Base-by-base conservation (phyloP, 306 rosid genomes). In the Cucumis hystrix region DNA sequence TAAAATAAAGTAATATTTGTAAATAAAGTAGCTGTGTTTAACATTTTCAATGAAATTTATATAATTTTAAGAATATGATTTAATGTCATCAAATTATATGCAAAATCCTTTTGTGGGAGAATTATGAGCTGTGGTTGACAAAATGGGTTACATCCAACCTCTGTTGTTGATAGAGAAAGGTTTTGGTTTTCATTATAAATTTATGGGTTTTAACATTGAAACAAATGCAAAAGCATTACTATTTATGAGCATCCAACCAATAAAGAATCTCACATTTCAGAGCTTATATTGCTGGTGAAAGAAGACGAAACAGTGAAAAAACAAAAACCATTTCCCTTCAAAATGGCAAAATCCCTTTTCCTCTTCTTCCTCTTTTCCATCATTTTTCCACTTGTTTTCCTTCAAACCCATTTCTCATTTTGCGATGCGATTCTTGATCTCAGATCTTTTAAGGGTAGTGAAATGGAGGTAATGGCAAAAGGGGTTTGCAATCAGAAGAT, bases 351-450 rank as follows among this genome's bases (percentile, higher is more conserved):
- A 9, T 20, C 77, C 62, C 30, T 14, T 23, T 20, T 72, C 45
- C 39, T 72, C 45, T 30, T 49, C 40, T 33, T 28, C 58, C 17
- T 72, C 23, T 30, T 68, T 68, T 20, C 33, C 28, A 47, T 89
- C 33, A 80, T 11, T 76, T 41, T 87, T 3, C 6, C 84, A 39
- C 86, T 94, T 49, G 21, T 90, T 66, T 56, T 87, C 55, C 77
- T 87, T 52, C 91, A 80, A 1, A 69, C 88, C 85, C 87, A 80
- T 57, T 56, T 82, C 86, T 72, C 80, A 74, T 57, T 73, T 83
- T 88, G 83, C 81, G 54, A 82, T 56, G 82, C 96, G 13, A 82
- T 79, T 75, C n/a, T 83, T 13, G 92, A 83, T 85, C 89, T 91
- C 61, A 84, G 83, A 79, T 72, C 87, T 52, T 83, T 88, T 74